A percentile compares a stretch with the other conserved stretches of the same genome.
Conservation (phyloP, 192 early-diverging fungal genomes). For the Phlyctochytrium arcticum region DNA sequence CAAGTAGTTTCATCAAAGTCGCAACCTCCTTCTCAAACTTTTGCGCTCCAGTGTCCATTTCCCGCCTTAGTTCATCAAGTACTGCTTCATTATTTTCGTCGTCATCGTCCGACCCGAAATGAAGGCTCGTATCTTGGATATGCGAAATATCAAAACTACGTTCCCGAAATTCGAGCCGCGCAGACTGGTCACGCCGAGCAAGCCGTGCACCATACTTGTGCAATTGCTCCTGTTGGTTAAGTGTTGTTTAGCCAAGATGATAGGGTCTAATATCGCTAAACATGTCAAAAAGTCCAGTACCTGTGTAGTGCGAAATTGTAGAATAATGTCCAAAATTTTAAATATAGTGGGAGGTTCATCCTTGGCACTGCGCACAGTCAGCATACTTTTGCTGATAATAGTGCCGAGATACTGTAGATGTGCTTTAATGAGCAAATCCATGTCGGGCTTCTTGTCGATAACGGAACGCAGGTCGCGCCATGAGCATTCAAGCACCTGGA, state of each 20-base stretch:
- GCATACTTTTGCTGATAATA: constrained; percentile 63
- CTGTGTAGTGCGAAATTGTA: constrained; percentile 50
- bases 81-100: constrained; percentile 24
- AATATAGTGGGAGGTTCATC: constrained; percentile 36
- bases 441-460: constrained; percentile 60
- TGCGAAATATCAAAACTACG: constrained; percentile 18
- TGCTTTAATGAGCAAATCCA: constrained; percentile 76
- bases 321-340: constrained; percentile 60
- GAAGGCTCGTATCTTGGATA: too few relatives aligned
- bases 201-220: constrained; percentile 22
- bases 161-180: background rate
- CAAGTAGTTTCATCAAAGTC: background rate
- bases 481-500: constrained; percentile 75
- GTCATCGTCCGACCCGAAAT: constrained; percentile 5
- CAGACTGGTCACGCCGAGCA: constrained; percentile 31
- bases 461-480: constrained; percentile 74
- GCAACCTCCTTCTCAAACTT: background rate
- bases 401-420: constrained; percentile 71
- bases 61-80: constrained; percentile 10
- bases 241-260: too few relatives aligned
- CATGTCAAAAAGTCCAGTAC: background rate
- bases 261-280: too few relatives aligned
- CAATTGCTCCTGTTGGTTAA: constrained; percentile 31
- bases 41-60: background rate
- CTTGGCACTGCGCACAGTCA: constrained; percentile 24